Evolutionary conservation across 2,329 filamentous ascomycete species (phyloP).

Genomic region (Clonostachys sp.): DNA sequence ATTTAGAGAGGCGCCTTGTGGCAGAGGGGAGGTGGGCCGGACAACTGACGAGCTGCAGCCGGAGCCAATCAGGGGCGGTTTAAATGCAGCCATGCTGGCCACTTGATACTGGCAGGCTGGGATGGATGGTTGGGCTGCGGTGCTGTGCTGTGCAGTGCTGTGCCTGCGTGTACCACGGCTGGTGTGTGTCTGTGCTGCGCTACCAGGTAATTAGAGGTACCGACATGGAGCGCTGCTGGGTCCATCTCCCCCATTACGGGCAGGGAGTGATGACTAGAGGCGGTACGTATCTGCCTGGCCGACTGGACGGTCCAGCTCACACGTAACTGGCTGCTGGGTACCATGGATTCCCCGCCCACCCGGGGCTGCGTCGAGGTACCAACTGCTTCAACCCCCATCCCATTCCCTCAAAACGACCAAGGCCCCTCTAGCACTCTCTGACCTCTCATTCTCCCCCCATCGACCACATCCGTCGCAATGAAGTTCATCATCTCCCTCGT

Average conservation of each 20-base stretch:
- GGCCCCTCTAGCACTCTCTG: constrained; percentile 6
- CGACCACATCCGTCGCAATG: constrained; percentile 42
- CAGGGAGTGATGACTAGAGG: no score
- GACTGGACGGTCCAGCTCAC: no score
- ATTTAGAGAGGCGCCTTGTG: neutral
- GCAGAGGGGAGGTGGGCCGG: neutral
- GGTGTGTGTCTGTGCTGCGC: neutral
- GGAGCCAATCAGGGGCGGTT: neutral
- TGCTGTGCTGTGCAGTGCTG: neutral
- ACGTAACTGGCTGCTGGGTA: no score
- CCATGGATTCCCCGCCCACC: no score
- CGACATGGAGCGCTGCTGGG: no score
- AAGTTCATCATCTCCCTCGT: constrained; percentile 43
- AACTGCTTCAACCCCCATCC: no score
- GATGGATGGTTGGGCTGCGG: neutral
- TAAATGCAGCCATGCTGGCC: neutral
- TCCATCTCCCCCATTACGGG: no score
- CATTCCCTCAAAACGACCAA: constrained; percentile 4
- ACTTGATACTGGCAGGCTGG: no score
- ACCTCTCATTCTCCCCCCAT: constrained; percentile 35
- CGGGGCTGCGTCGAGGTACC: no score
- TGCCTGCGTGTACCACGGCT: neutral
- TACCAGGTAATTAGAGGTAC: no score
- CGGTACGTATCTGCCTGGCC: no score
- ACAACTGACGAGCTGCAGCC: neutral